These are phyloP conservation scores for Pseudogymnoascus sp. DNA, from an alignment of 2,329 filamentous ascomycete genomes.

Conservation along the genomic window DNA sequence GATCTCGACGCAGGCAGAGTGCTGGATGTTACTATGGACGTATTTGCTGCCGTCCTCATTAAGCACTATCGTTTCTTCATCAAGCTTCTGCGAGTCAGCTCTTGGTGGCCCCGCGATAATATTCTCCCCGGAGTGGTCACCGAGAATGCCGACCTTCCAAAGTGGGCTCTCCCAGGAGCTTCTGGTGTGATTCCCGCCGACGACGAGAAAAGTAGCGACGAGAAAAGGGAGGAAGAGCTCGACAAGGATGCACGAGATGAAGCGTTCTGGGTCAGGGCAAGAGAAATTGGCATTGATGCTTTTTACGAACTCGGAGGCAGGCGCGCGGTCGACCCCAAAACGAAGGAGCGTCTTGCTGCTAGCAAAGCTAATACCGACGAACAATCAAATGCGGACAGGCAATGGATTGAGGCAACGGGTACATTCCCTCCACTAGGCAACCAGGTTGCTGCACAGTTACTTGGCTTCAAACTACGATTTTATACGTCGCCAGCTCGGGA, in stretches of 20 bases:
- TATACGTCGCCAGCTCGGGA: slow-evolving; percentile 77
- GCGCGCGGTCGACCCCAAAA: slow-evolving; percentile 53
- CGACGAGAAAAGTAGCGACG: slow-evolving; percentile 58
- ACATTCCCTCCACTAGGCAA: slow-evolving; percentile 82
- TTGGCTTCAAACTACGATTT: slow-evolving; percentile 95
- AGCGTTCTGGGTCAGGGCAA: slow-evolving; percentile 75
- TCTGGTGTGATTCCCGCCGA: slow-evolving; percentile 56
- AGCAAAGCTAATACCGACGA: slow-evolving; percentile 29
- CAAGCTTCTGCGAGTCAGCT: slow-evolving; percentile 82
- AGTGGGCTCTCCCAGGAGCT: slow-evolving; percentile 74
- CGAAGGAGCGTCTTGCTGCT: slow-evolving; percentile 38
- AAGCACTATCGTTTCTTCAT: slow-evolving; percentile 93
- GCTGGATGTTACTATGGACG: slow-evolving; percentile 87
- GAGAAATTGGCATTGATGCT: slow-evolving; percentile 67
- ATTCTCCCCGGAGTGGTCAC: slow-evolving; percentile 38
- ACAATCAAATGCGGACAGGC: slow-evolving; percentile 41
- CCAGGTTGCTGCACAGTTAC: slow-evolving; percentile 81
- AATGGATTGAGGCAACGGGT: slow-evolving; percentile 75
- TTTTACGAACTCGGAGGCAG: slow-evolving; percentile 84
- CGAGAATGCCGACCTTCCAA: slow-evolving; percentile 60
- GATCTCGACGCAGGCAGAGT: slow-evolving; percentile 93
- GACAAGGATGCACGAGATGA: slow-evolving; percentile 60
- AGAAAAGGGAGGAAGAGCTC: slow-evolving; percentile 51
- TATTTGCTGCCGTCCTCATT: slow-evolving; percentile 87
- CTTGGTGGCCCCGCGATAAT: slow-evolving; percentile 82